phyloP scores from a whole-genome alignment of 164 flowering plant genomes.

The Berberis vulgaris region DNA sequence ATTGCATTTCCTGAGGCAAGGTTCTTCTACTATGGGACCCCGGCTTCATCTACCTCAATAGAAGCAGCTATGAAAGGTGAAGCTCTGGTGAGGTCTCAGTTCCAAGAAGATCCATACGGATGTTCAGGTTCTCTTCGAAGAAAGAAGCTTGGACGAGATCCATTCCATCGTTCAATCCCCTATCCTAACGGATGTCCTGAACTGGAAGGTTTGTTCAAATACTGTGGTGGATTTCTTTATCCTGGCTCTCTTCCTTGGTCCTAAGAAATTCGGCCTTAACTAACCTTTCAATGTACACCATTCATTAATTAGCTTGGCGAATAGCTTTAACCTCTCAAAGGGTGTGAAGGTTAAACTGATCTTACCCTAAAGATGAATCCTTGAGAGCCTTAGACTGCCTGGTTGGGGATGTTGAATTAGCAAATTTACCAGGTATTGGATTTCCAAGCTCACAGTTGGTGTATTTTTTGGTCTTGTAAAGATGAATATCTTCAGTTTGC shows the following conservation, averaged over 20 bases:
- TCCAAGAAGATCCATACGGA: slow-evolving; percentile 80
- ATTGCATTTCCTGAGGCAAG: slow-evolving; percentile 71
- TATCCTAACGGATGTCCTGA: slow-evolving; percentile 92
- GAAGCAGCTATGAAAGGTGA: slow-evolving; percentile 80
- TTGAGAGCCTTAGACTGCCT: too few relatives aligned
- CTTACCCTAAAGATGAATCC: too few relatives aligned
- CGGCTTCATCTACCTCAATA: slow-evolving; percentile 50
- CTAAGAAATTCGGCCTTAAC: background rate
- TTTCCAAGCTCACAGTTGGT: too few relatives aligned
- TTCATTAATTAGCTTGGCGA: too few relatives aligned
- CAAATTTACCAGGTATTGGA: too few relatives aligned
- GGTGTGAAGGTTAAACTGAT: too few relatives aligned
- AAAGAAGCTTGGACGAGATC: slow-evolving; percentile 77
- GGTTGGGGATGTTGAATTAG: too few relatives aligned
- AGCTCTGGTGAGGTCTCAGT: slow-evolving; percentile 71
- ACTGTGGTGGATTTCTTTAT: background rate
- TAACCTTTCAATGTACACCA: too few relatives aligned
- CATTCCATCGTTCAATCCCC: slow-evolving; percentile 86
- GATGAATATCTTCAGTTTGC: too few relatives aligned
- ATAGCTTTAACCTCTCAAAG: too few relatives aligned
- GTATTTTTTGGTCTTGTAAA: too few relatives aligned
- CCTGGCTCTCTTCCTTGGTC: background rate
- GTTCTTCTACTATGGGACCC: slow-evolving; percentile 76
- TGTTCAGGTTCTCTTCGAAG: slow-evolving; percentile 61
- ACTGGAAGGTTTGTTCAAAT: slow-evolving; percentile 36